Base-by-base conservation (phyloP, 176 grass and related monocot genomes). In the Hyparrhenia diplandra region DNA sequence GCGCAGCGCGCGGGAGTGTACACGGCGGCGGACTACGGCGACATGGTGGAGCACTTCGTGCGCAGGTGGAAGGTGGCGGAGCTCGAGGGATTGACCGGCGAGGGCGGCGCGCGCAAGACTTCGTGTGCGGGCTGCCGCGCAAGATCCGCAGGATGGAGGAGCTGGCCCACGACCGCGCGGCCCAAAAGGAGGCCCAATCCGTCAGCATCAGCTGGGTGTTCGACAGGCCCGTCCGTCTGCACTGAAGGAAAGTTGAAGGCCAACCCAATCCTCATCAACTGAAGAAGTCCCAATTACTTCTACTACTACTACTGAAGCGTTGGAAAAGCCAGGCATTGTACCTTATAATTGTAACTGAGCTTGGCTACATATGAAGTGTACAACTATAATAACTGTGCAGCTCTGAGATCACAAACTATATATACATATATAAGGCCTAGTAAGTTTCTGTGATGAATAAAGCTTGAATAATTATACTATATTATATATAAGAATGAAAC, bases 21-120 rank as follows among this genome's bases (percentile, higher is more conserved):
- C 84, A 80, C 76, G 42, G 76, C 59, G 30, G 37, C 42, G n/a
- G 84, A 86, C 76, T 86, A 86, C 30, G 31, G 41, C 29, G 76
- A 80, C 34, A 80, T 86, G 32, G 58, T 86, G 12, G 76, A 80
- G 41, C 77, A 73, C 32, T 72, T 86, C 41, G 55, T 86, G 51
- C 6, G 57, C 20, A 55, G 23, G 59, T 86, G 76, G 84, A 28
- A 37, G 14, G 64, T 86, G 65, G 68, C 41, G 24, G 84, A 80
- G n/a, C 29, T 86, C 64, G 54, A 0, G 20, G 65, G 61, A 1
- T 41, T 64, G 29, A 73, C 83, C 37, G 39, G 39, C 10, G 83
- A 85, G 47, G 85, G 23, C 61, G 62, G 25, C 78, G 79, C 36
- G 85, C 85, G 57, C 78, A 81, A 23, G 78, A 87, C 18, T 87